Percentiles rank a stretch among this genome's conserved stretches.
phyloP scores from a whole-genome alignment of 305 asterid species.

The Fraxinus ornus region DNA sequence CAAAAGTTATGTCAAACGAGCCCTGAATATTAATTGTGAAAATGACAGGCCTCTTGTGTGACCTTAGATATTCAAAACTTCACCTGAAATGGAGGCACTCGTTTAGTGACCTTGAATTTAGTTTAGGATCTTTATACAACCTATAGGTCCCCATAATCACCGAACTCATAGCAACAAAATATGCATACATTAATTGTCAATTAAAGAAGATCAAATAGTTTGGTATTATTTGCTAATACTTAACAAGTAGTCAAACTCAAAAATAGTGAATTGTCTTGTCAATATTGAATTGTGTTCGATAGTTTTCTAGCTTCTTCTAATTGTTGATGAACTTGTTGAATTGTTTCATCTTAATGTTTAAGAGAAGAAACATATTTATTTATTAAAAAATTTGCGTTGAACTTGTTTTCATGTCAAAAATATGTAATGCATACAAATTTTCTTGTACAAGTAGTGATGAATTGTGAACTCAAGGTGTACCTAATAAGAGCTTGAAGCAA shows the following conservation, averaged over 20 bases:
- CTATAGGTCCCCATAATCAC: neutral
- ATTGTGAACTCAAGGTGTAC: neutral
- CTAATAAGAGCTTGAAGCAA: neutral
- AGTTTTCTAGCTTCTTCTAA: neutral
- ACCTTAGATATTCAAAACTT: neutral
- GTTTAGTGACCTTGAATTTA: neutral
- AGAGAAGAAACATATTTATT: neutral
- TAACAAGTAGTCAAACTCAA: neutral
- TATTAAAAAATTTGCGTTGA: no score
- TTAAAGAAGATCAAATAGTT: neutral
- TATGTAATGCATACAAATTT: neutral
- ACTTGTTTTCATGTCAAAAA: no score
- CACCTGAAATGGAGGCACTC: constrained; percentile 2
- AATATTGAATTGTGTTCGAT: neutral
- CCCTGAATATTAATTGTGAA: neutral
- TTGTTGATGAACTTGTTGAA: neutral
- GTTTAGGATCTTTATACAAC: neutral
- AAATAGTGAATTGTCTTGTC: neutral
- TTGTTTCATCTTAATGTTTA: neutral
- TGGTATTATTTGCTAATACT: neutral
- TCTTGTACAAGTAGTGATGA: neutral
- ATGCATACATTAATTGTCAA: neutral
- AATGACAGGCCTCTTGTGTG: neutral
- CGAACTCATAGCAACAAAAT: neutral
- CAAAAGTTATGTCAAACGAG: no score